phyloP scores from a whole-genome alignment of 2,329 filamentous ascomycete genomes.

The Fusarium subtropicale region DNA sequence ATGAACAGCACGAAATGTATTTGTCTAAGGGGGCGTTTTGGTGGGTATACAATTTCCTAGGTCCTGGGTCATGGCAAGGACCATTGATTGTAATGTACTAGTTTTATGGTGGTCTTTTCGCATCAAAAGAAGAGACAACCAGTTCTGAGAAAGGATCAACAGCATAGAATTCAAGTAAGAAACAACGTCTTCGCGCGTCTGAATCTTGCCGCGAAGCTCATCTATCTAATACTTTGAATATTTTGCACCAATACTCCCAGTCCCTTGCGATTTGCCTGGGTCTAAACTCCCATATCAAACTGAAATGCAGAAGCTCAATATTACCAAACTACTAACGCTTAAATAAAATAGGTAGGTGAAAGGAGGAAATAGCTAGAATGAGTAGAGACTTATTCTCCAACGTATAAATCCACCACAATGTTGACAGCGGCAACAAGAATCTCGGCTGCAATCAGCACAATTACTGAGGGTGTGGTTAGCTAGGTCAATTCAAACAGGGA shows the following conservation, averaged over 20 bases:
- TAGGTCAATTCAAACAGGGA: not conserved
- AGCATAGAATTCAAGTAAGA: conserved; percentile 17
- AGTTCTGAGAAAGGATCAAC: conserved; percentile 22
- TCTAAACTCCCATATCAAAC: conserved; percentile 8
- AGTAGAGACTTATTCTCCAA: conserved; percentile 48
- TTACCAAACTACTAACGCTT: conserved; percentile 8
- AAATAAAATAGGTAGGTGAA: conserved; percentile 1
- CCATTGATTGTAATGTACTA: conserved; percentile 36
- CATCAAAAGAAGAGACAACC: conserved; percentile 13
- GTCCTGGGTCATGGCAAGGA: conserved; percentile 26
- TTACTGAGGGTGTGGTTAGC: conserved; percentile 67
- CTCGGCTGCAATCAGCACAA: conserved; percentile 94
- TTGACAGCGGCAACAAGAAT: conserved; percentile 94
- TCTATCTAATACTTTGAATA: conserved; percentile 42
- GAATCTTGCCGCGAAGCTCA: conserved; percentile 38
- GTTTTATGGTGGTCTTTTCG: conserved; percentile 16
- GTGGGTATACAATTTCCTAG: conserved; percentile 36
- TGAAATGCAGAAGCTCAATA: conserved; percentile 19
- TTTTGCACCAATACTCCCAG: conserved; percentile 32
- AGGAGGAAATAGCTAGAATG: not conserved
- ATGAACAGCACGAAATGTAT: conserved; percentile 35
- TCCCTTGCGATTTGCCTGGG: conserved; percentile 6
- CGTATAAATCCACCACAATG: conserved; percentile 93
- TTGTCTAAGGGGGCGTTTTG: conserved; percentile 43
- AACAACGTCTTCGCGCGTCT: conserved; percentile 21